Conservation (phyloP, 306 rosid genomes). For the Albizia julibrissin region DNA sequence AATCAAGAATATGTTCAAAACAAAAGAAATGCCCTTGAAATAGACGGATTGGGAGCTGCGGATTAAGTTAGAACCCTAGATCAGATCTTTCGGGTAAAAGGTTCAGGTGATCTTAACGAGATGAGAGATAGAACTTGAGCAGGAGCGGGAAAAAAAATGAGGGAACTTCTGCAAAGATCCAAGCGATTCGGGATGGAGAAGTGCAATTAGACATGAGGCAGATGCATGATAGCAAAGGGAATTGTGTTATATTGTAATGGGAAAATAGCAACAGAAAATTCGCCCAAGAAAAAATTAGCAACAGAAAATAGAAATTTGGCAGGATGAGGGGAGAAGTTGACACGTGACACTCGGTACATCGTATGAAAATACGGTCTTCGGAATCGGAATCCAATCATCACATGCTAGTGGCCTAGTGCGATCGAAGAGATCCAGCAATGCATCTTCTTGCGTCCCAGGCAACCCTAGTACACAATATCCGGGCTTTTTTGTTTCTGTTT, state of each 20-base stretch:
- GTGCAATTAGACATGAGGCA: conserved; percentile 15
- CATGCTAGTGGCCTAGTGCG: neutral
- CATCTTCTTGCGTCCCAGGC: neutral
- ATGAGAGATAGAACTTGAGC: conserved; percentile 15
- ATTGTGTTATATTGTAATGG: conserved; percentile 15
- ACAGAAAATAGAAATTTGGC: neutral
- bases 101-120: conserved; percentile 40
- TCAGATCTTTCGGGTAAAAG: conserved; percentile 44
- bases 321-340: neutral
- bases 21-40: conserved; percentile 31
- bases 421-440: neutral
- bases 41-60: conserved; percentile 34
- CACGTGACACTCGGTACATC: conserved; percentile 18
- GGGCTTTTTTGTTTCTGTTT: neutral
- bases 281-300: neutral
- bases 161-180: conserved; percentile 44
- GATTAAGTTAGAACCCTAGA: conserved; percentile 54
- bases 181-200: conserved; percentile 44
- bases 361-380: conserved; percentile 13
- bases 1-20: conserved; percentile 18
- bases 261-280: neutral
- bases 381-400: conserved; percentile 7
- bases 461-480: neutral
- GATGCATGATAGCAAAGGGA: neutral
- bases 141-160: neutral